Evolutionary conservation across 176 grass and related monocot genomes (phyloP).

Genomic region (Phoenix dactylifera): DNA sequence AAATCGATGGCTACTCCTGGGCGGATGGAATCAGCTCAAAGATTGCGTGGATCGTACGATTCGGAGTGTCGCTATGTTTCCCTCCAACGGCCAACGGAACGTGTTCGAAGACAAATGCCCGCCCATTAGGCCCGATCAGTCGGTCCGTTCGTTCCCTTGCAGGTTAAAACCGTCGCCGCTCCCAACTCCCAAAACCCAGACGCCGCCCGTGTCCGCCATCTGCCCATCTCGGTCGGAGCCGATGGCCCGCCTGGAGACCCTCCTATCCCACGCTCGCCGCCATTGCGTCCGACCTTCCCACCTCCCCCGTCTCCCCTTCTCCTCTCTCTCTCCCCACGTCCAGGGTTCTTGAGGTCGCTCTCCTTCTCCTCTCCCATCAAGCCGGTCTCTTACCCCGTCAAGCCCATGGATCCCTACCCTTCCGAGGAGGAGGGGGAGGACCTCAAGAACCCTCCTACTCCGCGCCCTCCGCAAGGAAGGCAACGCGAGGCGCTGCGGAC

Average conservation of each 20-base stretch:
- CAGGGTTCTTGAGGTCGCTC: slow-evolving; percentile 2
- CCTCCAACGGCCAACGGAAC: too few relatives aligned
- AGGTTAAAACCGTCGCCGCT: too few relatives aligned
- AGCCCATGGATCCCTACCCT: slow-evolving; percentile 28
- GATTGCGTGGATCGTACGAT: too few relatives aligned
- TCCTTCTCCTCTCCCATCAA: slow-evolving; percentile 34
- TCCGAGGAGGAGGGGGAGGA: slow-evolving; percentile 9
- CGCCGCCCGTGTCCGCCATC: slow-evolving; percentile 15
- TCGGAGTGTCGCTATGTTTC: too few relatives aligned
- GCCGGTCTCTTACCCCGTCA: slow-evolving; percentile 62
- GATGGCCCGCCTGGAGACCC: slow-evolving; percentile 63
- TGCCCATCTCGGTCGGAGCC: slow-evolving; percentile 14
- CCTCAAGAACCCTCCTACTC: background rate
- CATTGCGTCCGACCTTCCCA: slow-evolving; percentile 11
- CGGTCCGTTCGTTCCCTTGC: too few relatives aligned
- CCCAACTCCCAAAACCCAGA: too few relatives aligned
- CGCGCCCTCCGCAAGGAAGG: background rate
- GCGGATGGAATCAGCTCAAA: too few relatives aligned
- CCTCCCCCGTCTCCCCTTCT: slow-evolving; percentile 28
- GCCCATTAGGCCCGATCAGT: too few relatives aligned
- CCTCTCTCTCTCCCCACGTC: slow-evolving; percentile 16
- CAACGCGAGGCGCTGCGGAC: background rate
- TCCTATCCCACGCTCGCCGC: slow-evolving; percentile 30
- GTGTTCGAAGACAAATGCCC: too few relatives aligned
- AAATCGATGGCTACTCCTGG: too few relatives aligned